phyloP scores from a whole-genome alignment of 1,284 basidiomycete species.

The Marasmius tenuissimus region DNA sequence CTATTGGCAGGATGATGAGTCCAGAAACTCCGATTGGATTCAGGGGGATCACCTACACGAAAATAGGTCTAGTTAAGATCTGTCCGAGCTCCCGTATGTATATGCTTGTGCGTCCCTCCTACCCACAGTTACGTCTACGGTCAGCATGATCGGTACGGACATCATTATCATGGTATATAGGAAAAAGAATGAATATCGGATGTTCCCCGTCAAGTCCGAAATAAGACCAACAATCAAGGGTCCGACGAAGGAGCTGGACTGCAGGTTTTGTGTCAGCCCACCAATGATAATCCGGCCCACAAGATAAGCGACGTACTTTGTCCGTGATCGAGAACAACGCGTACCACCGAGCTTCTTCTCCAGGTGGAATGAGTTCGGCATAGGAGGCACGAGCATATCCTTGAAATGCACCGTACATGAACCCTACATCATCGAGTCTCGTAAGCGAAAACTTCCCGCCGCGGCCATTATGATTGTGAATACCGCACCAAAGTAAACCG shows the following conservation, averaged over 20 bases:
- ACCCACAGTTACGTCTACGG: slow-evolving; percentile 71
- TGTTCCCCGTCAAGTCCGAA: slow-evolving; percentile 84
- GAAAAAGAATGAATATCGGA: slow-evolving; percentile 88
- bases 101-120: slow-evolving; percentile 65
- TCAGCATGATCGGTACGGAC: slow-evolving; percentile 73
- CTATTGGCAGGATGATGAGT: too few relatives aligned
- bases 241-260: slow-evolving; percentile 88
- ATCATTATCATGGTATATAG: slow-evolving; percentile 77
- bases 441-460: slow-evolving; percentile 2
- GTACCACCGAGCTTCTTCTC: slow-evolving; percentile 82
- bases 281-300: background rate
- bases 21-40: background rate
- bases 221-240: slow-evolving; percentile 85
- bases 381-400: slow-evolving; percentile 80
- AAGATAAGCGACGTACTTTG: slow-evolving; percentile 49
- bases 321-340: slow-evolving; percentile 88
- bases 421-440: slow-evolving; percentile 37
- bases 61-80: background rate
- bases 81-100: slow-evolving; percentile 14
- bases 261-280: slow-evolving; percentile 4
- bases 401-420: slow-evolving; percentile 78
- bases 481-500: slow-evolving; percentile 72
- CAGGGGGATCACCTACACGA: background rate
- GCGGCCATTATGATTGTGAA: too few relatives aligned
- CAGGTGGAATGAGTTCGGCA: slow-evolving; percentile 73